Evolutionary conservation across 2,329 filamentous ascomycete species (phyloP).

Genomic region (Tympanopsis confertula): DNA sequence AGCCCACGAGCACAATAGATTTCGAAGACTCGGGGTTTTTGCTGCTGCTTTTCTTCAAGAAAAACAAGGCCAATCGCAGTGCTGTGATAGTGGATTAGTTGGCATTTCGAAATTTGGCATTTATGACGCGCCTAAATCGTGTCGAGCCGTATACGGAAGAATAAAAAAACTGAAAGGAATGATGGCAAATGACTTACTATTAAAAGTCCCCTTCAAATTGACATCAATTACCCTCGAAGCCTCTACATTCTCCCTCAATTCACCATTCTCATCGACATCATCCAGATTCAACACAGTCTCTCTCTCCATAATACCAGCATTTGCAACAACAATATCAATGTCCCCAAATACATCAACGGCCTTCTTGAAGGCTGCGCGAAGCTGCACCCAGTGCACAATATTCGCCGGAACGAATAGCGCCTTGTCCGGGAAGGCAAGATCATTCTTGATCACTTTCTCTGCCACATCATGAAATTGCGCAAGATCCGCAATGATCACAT

Average conservation of each 20-base stretch:
- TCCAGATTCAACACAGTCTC: slow-evolving; percentile 11
- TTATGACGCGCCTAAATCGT: too few species aligned
- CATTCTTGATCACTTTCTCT: slow-evolving; percentile 12
- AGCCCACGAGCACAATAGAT: slow-evolving; percentile 25
- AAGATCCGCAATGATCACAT: slow-evolving; percentile 24
- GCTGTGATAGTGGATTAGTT: slow-evolving; percentile 12
- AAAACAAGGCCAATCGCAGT: slow-evolving; percentile 14
- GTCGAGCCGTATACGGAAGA: too few species aligned
- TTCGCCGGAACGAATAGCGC: slow-evolving; percentile 22
- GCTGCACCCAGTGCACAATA: slow-evolving; percentile 21
- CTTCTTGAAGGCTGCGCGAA: slow-evolving; percentile 18
- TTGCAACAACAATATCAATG: slow-evolving; percentile 26
- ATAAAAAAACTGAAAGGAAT: slow-evolving; percentile 1
- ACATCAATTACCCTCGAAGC: slow-evolving; percentile 21
- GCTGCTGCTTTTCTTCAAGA: slow-evolving; percentile 8
- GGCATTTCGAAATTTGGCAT: too few species aligned
- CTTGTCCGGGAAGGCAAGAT: slow-evolving; percentile 11
- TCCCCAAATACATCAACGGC: slow-evolving; percentile 17
- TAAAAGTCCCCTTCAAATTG: slow-evolving; percentile 30
- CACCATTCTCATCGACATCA: slow-evolving; percentile 9
- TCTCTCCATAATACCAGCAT: slow-evolving; percentile 25
- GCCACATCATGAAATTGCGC: slow-evolving; percentile 11
- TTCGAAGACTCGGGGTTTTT: slow-evolving; percentile 11
- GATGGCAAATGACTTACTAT: slow-evolving; percentile 17
- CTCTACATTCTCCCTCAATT: slow-evolving; percentile 11